These are phyloP conservation scores for Sporothrix globosa DNA, from an alignment of 2,329 filamentous ascomycete species.

Conservation along the genomic window DNA sequence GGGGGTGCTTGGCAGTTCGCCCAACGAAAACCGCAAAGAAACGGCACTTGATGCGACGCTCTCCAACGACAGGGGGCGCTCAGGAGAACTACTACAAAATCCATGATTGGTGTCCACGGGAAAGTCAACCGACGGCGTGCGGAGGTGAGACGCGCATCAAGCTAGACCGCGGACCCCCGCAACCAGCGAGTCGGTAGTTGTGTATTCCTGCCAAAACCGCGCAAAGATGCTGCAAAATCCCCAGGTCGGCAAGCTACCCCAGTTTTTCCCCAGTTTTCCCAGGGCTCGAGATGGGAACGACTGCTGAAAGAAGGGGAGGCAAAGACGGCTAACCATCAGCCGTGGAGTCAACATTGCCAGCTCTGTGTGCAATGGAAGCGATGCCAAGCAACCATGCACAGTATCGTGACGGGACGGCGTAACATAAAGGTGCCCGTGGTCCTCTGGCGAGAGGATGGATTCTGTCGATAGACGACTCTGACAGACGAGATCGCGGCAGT, in stretches of 20 bases:
- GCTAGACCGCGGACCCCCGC: not conserved
- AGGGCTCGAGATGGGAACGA: not conserved
- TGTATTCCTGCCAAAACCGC: not conserved
- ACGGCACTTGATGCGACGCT: too few species aligned
- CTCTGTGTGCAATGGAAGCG: too few species aligned
- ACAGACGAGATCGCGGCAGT: not conserved
- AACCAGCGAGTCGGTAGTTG: slow-evolving; percentile 9
- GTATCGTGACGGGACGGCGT: not conserved
- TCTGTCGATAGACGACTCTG: not conserved
- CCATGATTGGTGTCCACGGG: not conserved
- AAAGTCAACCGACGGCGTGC: not conserved
- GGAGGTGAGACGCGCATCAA: not conserved
- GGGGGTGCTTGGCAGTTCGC: too few species aligned
- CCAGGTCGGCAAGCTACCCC: not conserved
- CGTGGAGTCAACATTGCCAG: not conserved
- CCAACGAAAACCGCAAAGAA: too few species aligned
- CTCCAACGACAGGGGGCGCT: too few species aligned
- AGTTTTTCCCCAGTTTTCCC: not conserved
- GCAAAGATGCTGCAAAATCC: not conserved
- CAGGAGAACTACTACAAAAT: too few species aligned
- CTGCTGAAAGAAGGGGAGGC: not conserved
- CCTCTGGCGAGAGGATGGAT: not conserved
- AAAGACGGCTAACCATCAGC: not conserved
- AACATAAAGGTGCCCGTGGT: slow-evolving; percentile 6
- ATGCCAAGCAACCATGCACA: not conserved